Evolutionary conservation across 108 stramenopile species (phyloP).

Genomic region (Discostella pseudostelligera): DNA sequence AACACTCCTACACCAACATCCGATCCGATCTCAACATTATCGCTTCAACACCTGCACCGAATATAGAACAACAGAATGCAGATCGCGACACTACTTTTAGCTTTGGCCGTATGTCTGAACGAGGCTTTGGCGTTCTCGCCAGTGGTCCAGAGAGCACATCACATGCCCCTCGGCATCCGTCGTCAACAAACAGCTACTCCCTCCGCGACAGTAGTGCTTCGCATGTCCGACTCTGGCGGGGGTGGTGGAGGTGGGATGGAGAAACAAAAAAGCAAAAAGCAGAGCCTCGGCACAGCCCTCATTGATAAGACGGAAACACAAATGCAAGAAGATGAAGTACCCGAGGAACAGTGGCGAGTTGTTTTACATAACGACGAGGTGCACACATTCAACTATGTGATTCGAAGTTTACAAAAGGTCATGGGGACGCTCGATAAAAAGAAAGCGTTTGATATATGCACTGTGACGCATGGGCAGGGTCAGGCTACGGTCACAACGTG

Average conservation of each 20-base stretch:
- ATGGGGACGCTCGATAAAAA: slow-evolving; percentile 84
- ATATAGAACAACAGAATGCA: too few relatives aligned
- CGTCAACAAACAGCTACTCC: not conserved
- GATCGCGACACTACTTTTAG: too few relatives aligned
- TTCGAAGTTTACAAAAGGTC: slow-evolving; percentile 83
- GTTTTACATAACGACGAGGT: slow-evolving; percentile 96
- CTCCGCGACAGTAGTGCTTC: slow-evolving; percentile 25
- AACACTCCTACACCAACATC: too few relatives aligned
- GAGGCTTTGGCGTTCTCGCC: slow-evolving; percentile 25
- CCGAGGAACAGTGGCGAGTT: slow-evolving; percentile 86
- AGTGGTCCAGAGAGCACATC: not conserved
- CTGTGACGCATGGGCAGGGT: slow-evolving; percentile 89
- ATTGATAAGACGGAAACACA: slow-evolving; percentile 80
- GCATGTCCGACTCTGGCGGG: slow-evolving; percentile 48
- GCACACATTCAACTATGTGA: slow-evolving; percentile 96
- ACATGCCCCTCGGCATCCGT: not conserved
- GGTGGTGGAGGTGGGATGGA: slow-evolving; percentile 54
- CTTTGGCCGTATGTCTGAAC: too few relatives aligned
- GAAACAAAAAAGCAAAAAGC: slow-evolving; percentile 58
- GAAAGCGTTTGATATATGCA: slow-evolving; percentile 90
- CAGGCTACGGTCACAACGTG: slow-evolving; percentile 88
- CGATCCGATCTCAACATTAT: too few relatives aligned
- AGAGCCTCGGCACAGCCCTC: slow-evolving; percentile 62
- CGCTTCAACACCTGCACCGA: too few relatives aligned
- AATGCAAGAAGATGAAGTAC: slow-evolving; percentile 68